Conservation (phyloP, 768 basidiomycete species). For the Termitomyces sp. region DNA sequence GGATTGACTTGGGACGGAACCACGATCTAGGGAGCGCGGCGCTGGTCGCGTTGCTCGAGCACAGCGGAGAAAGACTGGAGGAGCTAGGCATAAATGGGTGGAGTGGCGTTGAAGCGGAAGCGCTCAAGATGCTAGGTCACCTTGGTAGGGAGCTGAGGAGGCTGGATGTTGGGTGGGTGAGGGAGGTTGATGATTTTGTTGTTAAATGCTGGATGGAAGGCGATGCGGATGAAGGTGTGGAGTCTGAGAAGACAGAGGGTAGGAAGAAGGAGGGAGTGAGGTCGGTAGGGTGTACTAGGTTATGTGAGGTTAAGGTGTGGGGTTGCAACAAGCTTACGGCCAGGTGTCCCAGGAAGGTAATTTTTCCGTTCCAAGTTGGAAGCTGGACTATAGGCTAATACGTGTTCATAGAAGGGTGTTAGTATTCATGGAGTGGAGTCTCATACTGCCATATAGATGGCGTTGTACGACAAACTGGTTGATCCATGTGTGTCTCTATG, state of each 20-base stretch:
- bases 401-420: slow-evolving; percentile 22
- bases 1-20: slow-evolving; percentile 64
- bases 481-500: neutral
- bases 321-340: slow-evolving; percentile 46
- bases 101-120: slow-evolving; percentile 54
- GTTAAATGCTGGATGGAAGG: slow-evolving; percentile 63
- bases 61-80: slow-evolving; percentile 58
- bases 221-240: slow-evolving; percentile 11
- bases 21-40: slow-evolving; percentile 46
- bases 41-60: slow-evolving; percentile 58
- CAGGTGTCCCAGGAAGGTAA: slow-evolving; percentile 37
- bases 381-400: neutral
- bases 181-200: slow-evolving; percentile 78
- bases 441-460: slow-evolving; percentile 14
- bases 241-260: neutral
- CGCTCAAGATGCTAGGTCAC: slow-evolving; percentile 31
- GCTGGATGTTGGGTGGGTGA: slow-evolving; percentile 84
- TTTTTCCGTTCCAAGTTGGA: slow-evolving; percentile 5
- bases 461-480: neutral
- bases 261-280: slow-evolving; percentile 24
- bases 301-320: slow-evolving; percentile 50
- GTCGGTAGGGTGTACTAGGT: slow-evolving; percentile 28
- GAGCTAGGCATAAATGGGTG: slow-evolving; percentile 75
- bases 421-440: slow-evolving; percentile 29
- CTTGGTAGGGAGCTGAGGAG: slow-evolving; percentile 38